Conservation (phyloP, 495 filamentous ascomycete species). For the Monascus purpureus region DNA sequence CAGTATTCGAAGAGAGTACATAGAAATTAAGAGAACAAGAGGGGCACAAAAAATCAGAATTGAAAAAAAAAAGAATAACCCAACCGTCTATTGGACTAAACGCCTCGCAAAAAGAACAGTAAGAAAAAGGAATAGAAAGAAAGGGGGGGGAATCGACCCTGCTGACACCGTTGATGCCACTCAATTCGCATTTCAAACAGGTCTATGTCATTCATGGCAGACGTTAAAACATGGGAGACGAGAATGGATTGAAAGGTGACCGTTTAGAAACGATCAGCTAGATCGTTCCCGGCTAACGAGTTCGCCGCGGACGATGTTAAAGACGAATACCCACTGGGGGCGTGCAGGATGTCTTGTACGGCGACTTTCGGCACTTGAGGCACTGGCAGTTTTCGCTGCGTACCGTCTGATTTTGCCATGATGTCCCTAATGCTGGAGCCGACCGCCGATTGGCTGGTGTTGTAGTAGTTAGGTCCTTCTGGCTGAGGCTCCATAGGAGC, state of each 20-base stretch:
- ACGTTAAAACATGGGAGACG: conserved; percentile 15
- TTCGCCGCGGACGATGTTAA: conserved; percentile 38
- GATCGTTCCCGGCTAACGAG: conserved; percentile 29
- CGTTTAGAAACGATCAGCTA: conserved; percentile 26
- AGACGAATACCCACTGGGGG: conserved; percentile 45
- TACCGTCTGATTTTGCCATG: conserved; percentile 72
- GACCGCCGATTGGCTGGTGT: conserved; percentile 33
- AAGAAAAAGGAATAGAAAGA: conserved; percentile 8
- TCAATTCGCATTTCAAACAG: conserved; percentile 24
- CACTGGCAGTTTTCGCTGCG: conserved; percentile 89
- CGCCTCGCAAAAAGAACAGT: conserved; percentile 20
- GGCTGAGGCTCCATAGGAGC: conserved; percentile 80
- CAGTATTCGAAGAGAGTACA: too few relatives aligned
- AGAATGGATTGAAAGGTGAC: neutral
- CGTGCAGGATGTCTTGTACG: conserved; percentile 72
- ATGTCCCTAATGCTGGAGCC: conserved; percentile 84
- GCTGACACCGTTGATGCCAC: conserved; percentile 22
- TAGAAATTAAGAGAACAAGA: too few relatives aligned
- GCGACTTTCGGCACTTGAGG: conserved; percentile 77
- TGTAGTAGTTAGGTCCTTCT: conserved; percentile 43
- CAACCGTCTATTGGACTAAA: conserved; percentile 28
- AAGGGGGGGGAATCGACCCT: conserved; percentile 10
- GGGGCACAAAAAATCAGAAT: conserved; percentile 7
- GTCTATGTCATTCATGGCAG: conserved; percentile 33
- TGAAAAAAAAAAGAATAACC: conserved; percentile 11